phyloP scores from a whole-genome alignment of 2,329 filamentous ascomycete genomes.

The Paecilomyces variotii region DNA sequence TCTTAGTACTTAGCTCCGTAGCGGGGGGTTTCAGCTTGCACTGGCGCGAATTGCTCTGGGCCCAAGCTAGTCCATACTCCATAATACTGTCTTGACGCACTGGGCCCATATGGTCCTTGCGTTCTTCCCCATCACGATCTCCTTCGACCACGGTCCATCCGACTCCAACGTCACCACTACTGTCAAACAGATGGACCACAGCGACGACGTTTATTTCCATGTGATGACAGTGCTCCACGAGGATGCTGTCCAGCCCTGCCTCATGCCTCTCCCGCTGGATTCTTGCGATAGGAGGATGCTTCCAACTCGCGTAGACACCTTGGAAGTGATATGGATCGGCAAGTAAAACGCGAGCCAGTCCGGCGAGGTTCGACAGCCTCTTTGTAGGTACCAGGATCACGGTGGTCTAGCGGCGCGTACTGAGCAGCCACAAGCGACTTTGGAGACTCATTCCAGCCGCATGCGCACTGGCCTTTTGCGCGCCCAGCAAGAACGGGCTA shows the following conservation, averaged over 20 bases:
- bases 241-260: neutral
- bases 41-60: neutral
- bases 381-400: constrained; percentile 13
- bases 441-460: neutral
- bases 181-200: neutral
- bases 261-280: neutral
- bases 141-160: neutral
- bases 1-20: neutral
- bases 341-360: constrained; percentile 12
- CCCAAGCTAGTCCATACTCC: neutral
- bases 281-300: neutral
- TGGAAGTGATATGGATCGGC: constrained; percentile 1
- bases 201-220: neutral
- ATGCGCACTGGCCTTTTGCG: neutral
- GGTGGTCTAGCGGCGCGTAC: constrained; percentile 10
- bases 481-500: neutral
- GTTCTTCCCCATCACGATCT: neutral
- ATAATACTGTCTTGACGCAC: neutral
- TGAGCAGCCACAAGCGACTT: neutral
- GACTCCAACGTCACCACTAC: neutral
- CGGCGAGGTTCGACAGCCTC: constrained; percentile 15
- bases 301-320: neutral
- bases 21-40: neutral
- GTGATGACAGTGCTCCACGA: neutral
- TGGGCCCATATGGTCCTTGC: neutral